phyloP scores from a whole-genome alignment of 345 rosid genomes.

The Rhizophora apiculata region DNA sequence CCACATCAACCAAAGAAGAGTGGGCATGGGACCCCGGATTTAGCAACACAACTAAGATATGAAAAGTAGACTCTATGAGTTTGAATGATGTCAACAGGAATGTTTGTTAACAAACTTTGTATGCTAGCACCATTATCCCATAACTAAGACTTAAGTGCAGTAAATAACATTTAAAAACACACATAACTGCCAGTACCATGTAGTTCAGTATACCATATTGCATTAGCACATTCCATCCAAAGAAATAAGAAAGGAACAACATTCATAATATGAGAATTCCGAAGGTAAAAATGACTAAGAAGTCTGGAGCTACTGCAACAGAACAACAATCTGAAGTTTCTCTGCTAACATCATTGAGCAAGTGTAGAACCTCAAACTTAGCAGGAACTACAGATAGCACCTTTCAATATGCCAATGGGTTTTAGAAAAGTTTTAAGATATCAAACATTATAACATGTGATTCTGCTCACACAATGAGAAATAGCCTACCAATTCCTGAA shows the following conservation, averaged over 20 bases:
- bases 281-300: background rate
- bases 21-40: background rate
- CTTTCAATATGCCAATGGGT: background rate
- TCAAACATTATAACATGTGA: background rate
- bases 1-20: background rate
- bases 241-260: background rate
- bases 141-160: too few relatives aligned
- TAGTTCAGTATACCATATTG: background rate
- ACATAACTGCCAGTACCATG: background rate
- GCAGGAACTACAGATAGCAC: background rate
- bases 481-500: constrained; percentile 84
- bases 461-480: background rate
- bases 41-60: background rate
- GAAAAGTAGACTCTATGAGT: background rate
- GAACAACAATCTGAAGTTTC: background rate
- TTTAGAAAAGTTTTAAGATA: background rate
- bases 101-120: too few relatives aligned
- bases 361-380: constrained; percentile 2
- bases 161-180: background rate
- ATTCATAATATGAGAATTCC: background rate
- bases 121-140: too few relatives aligned
- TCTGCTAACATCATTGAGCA: background rate
- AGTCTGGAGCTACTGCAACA: background rate
- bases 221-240: background rate
- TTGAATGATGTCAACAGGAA: background rate